Evolutionary conservation across 164 flowering plant genomes (phyloP), one percentile per base, ranked within the genome.

Genomic region (Tinospora cordifolia): DNA sequence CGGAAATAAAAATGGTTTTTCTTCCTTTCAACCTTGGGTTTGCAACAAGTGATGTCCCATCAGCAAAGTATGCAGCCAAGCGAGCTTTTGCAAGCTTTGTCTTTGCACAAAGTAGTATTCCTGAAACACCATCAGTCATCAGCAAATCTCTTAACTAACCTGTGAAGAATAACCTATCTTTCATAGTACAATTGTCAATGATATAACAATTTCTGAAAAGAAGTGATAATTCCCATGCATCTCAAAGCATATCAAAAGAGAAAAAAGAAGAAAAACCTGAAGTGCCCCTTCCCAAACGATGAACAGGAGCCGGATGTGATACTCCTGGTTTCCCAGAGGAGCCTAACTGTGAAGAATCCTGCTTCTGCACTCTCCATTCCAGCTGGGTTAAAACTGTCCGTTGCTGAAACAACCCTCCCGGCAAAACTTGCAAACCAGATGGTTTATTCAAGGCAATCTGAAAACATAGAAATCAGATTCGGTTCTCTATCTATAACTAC

Each of bases 331-430:
- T 36, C 27, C 30, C 66, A 24, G 58, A 62, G 59, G 44, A 40
- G 24, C 64, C 72, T 46, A 62, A 64, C 39, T 70, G 21, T 17
- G 79, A 77, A 63, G 79, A 73, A 66, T 49, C 72, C 64, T 65
- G 70, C 71, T 77, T 83, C 47, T 78, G 47, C 49, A 76, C 74
- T 72, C 79, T 72, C 95, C 96, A 83, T 65, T 80, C 89, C 11
- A 92, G 90, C 78, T 89, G 98, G n/a, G 84, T 83, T 66, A 94
- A 79, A 78, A 92, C 92, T 68, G 97, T 94, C 58, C 94, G 78
- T 69, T 94, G 97, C 87, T 92, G 98, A 79, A 87, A 94, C 71
- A 90, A 83, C 36, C 99, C 99, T 74, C 94, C 97, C 25, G 98
- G 96, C 69, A 92, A 75, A 69, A 94, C 99, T 94, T 94, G 98